phyloP scores from a whole-genome alignment of 129 eudicot genomes.

The Flaveria trinervia region DNA sequence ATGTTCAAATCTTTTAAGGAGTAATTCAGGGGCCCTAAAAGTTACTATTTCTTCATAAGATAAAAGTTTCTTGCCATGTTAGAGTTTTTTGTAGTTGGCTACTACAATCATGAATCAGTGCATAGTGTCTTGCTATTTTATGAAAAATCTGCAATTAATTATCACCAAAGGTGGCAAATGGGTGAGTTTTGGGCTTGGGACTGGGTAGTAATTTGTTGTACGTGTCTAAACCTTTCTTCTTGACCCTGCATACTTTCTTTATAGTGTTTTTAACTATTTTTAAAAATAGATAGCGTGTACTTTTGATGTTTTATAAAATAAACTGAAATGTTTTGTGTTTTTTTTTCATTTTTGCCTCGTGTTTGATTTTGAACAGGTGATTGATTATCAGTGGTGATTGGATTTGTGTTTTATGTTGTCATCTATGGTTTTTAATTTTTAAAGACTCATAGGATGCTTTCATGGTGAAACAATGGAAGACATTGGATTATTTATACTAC shows the following conservation, averaged over 20 bases:
- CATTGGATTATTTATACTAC: not conserved
- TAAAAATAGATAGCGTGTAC: too few species aligned
- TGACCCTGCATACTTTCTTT: not conserved
- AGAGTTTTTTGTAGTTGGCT: not conserved
- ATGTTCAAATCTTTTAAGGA: too few species aligned
- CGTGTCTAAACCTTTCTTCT: not conserved
- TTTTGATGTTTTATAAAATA: too few species aligned
- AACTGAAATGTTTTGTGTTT: not conserved
- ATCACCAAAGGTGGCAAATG: not conserved
- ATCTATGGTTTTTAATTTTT: not conserved
- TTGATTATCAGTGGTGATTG: not conserved
- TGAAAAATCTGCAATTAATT: not conserved
- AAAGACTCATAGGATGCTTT: not conserved
- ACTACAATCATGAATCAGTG: not conserved
- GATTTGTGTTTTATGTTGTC: not conserved
- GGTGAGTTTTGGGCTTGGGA: not conserved
- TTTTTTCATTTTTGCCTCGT: not conserved
- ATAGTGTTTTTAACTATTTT: not conserved
- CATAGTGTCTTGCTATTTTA: not conserved
- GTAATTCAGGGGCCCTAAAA: too few species aligned
- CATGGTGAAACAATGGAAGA: constrained; percentile 28
- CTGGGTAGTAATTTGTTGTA: too few species aligned
- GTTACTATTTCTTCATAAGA: not conserved
- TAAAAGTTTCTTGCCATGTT: not conserved
- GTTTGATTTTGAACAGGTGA: constrained; percentile 24